A percentile compares a stretch with the other conserved stretches of the same genome.
Conservation (phyloP, 2,329 filamentous ascomycete genomes). For the Ceratocystis cacaofunesta region DNA sequence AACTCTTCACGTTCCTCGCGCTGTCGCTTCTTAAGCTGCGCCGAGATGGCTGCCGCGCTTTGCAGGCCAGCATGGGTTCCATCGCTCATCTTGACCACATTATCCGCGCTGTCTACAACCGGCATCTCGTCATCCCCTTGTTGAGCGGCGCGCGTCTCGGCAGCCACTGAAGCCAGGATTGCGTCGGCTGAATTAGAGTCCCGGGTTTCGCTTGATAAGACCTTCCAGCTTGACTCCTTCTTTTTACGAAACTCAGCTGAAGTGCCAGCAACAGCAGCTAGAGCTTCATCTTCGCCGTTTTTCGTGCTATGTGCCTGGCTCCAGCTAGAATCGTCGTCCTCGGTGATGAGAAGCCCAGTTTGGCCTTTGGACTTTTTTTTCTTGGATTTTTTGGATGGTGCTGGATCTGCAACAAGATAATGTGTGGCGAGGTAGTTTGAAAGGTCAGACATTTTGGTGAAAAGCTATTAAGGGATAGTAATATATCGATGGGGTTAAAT, state of each 20-base stretch:
- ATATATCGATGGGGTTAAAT: too few species aligned
- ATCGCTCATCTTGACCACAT: conserved; percentile 60
- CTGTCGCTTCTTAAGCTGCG: conserved; percentile 50
- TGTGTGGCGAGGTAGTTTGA: conserved; percentile 80
- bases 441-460: conserved; percentile 33
- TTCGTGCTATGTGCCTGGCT: conserved; percentile 26
- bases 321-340: conserved; percentile 47
- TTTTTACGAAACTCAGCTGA: conserved; percentile 53
- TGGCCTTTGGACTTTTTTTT: conserved; percentile 34
- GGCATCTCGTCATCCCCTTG: conserved; percentile 36
- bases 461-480: background rate
- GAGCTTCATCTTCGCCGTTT: conserved; percentile 37
- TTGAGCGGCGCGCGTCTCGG: conserved; percentile 43
- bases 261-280: conserved; percentile 33
- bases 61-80: conserved; percentile 81
- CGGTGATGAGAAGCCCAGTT: conserved; percentile 46
- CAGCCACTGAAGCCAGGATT: conserved; percentile 58
- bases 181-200: conserved; percentile 44
- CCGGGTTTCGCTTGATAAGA: conserved; percentile 37
- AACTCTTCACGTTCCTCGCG: conserved; percentile 45
- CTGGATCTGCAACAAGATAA: conserved; percentile 55
- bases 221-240: conserved; percentile 72
- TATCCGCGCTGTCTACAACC: conserved; percentile 27
- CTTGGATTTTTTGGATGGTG: conserved; percentile 48
- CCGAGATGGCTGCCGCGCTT: conserved; percentile 61